A percentile compares a stretch with the other conserved stretches of the same genome.
phyloP scores from a whole-genome alignment of 2,329 filamentous ascomycete genomes.

The Aspergillus fischeri region DNA sequence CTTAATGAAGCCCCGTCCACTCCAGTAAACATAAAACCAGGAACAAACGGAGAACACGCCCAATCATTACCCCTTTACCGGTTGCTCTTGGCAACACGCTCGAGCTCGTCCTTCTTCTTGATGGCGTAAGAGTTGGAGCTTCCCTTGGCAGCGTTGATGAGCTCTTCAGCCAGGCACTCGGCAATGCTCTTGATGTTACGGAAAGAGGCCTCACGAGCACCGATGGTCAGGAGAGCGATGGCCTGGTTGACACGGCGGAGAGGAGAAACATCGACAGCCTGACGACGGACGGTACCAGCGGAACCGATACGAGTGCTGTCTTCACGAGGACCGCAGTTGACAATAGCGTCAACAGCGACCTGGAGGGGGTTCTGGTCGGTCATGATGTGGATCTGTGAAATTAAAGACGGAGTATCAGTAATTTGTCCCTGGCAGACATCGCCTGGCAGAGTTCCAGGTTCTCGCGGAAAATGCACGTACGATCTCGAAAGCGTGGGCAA shows the following conservation, averaged over 20 bases:
- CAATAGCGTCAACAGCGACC: constrained; percentile 97
- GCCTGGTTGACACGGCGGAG: constrained; percentile 99
- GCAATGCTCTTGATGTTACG: constrained; percentile 99
- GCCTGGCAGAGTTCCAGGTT: neutral
- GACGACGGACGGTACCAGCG: constrained; percentile 98
- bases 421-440: neutral
- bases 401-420: constrained; percentile 17
- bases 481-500: constrained; percentile 98
- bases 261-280: constrained; percentile 99
- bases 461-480: constrained; percentile 57
- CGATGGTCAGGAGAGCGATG: constrained; percentile 97
- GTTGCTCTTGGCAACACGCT: constrained; percentile 99
- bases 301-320: constrained; percentile 99
- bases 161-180: constrained; percentile 98
- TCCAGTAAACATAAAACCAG: constrained; percentile 38
- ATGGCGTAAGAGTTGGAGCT: constrained; percentile 99
- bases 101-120: constrained; percentile 99
- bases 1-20: constrained; percentile 39
- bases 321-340: constrained; percentile 99
- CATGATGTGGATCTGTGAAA: constrained; percentile 92
- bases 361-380: constrained; percentile 99
- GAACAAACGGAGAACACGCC: constrained; percentile 37
- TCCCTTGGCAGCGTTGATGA: constrained; percentile 99
- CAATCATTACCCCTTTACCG: constrained; percentile 67
- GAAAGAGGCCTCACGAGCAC: constrained; percentile 98